Conservation (phyloP, 768 basidiomycete genomes). For the Kondoa malvinella region DNA sequence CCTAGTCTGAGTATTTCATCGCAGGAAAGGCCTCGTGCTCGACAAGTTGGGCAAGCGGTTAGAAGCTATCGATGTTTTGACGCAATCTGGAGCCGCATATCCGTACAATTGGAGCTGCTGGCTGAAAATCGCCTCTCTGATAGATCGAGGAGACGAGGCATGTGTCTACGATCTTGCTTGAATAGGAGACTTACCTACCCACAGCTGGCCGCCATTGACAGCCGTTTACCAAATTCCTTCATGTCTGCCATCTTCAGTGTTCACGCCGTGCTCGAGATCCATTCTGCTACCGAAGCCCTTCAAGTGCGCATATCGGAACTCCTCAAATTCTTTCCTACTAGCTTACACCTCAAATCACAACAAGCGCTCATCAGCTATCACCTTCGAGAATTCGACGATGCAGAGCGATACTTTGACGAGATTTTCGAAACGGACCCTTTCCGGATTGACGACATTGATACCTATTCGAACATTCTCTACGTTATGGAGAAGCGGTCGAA, state of each 20-base stretch:
- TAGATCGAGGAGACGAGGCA: constrained; percentile 65
- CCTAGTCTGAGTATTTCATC: too few species aligned
- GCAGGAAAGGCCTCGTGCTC: constrained; percentile 67
- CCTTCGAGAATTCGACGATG: constrained; percentile 73
- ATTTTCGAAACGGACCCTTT: constrained; percentile 66
- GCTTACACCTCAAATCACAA: constrained; percentile 69
- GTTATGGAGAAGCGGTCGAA: constrained; percentile 78
- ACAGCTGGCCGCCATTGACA: constrained; percentile 33
- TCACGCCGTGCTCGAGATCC: constrained; percentile 72
- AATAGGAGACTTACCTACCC: background rate
- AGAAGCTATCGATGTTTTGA: constrained; percentile 64
- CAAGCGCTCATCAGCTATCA: constrained; percentile 77
- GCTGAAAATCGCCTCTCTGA: constrained; percentile 42
- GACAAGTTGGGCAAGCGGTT: constrained; percentile 60
- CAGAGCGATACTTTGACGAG: constrained; percentile 67
- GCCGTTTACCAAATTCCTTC: constrained; percentile 41
- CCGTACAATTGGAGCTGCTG: constrained; percentile 96
- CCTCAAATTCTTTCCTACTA: constrained; percentile 61
- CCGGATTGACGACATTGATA: constrained; percentile 84
- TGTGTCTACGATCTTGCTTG: constrained; percentile 6
- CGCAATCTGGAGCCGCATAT: constrained; percentile 57
- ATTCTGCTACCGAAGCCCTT: constrained; percentile 73
- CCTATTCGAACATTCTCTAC: constrained; percentile 91
- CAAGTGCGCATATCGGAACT: constrained; percentile 63
- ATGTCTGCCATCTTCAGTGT: constrained; percentile 63